A percentile compares a stretch with the other conserved stretches of the same genome.
phyloP scores from a whole-genome alignment of 139 green algal species.

The Pleodorina starrii region DNA sequence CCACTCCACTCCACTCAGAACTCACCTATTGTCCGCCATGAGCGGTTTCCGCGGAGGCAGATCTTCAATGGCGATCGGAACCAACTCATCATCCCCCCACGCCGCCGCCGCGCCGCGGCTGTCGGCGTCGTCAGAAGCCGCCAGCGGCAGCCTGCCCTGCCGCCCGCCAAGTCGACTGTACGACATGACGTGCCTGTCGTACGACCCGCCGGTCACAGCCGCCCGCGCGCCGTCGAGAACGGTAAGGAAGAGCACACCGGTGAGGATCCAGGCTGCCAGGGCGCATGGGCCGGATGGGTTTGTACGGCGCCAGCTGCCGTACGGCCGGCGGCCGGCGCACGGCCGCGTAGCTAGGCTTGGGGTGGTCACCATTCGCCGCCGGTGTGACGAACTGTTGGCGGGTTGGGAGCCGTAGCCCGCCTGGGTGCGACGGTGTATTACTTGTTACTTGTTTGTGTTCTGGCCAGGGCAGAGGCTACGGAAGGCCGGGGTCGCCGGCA shows the following conservation, averaged over 20 bases:
- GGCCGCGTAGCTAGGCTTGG: too few species aligned
- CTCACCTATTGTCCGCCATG: too few species aligned
- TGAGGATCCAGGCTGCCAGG: slow-evolving; percentile 17
- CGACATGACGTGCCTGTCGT: background rate
- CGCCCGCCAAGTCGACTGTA: background rate
- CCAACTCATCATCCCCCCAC: background rate
- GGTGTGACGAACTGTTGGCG: too few species aligned
- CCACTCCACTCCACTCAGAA: too few species aligned
- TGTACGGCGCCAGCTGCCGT: background rate
- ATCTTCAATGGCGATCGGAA: background rate
- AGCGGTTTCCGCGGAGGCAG: background rate
- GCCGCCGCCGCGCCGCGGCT: too few species aligned
- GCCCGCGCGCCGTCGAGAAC: background rate
- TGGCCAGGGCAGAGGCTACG: too few species aligned
- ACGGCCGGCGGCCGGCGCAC: background rate
- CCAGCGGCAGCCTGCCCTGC: background rate
- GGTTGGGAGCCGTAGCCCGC: too few species aligned
- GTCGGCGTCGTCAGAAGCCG: too few species aligned
- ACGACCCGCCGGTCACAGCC: background rate
- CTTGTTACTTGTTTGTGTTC: too few species aligned
- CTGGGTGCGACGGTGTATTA: too few species aligned
- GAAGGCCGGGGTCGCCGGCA: too few species aligned
- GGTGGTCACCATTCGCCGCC: too few species aligned
- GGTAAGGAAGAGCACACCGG: background rate
- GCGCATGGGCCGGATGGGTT: background rate